These are phyloP conservation scores for Madurella fahalii DNA, from an alignment of 2,329 filamentous ascomycete genomes.

Conservation along the genomic window DNA sequence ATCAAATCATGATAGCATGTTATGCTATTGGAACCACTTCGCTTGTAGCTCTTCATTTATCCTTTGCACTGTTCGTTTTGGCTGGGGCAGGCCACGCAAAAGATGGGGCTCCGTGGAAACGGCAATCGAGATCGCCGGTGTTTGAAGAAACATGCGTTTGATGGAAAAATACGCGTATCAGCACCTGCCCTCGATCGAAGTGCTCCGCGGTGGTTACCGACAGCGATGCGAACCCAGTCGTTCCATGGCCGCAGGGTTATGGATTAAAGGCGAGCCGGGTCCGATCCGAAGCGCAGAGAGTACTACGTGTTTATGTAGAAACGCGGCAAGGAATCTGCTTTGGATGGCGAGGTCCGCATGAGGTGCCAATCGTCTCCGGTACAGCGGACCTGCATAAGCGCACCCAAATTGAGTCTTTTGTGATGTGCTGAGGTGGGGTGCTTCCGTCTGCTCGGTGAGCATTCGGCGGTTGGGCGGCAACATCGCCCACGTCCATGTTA, in stretches of 20 bases:
- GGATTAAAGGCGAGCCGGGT: too few species aligned
- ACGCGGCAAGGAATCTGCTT: too few species aligned
- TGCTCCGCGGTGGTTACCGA: too few species aligned
- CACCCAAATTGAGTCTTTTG: not conserved
- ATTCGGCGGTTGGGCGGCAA: not conserved
- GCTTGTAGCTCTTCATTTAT: constrained; percentile 13
- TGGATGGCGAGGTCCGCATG: not conserved
- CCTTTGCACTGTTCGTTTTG: constrained; percentile 7
- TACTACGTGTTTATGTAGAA: too few species aligned
- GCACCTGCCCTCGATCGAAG: not conserved
- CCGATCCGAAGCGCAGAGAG: too few species aligned
- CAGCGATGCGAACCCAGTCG: too few species aligned
- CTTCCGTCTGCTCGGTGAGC: not conserved
- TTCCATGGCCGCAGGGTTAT: too few species aligned
- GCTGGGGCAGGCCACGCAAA: not conserved
- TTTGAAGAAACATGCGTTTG: not conserved
- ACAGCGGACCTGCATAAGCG: constrained; percentile 8
- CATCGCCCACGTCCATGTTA: too few species aligned
- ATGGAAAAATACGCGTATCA: not conserved
- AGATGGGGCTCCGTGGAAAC: not conserved
- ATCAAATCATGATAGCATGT: not conserved
- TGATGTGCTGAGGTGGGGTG: not conserved
- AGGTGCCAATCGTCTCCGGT: constrained; percentile 2
- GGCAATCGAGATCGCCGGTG: not conserved
- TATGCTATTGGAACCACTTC: constrained; percentile 2